Evolutionary conservation across 2,329 filamentous ascomycete species (phyloP).

Genomic region (Aspergillus caelatus): DNA sequence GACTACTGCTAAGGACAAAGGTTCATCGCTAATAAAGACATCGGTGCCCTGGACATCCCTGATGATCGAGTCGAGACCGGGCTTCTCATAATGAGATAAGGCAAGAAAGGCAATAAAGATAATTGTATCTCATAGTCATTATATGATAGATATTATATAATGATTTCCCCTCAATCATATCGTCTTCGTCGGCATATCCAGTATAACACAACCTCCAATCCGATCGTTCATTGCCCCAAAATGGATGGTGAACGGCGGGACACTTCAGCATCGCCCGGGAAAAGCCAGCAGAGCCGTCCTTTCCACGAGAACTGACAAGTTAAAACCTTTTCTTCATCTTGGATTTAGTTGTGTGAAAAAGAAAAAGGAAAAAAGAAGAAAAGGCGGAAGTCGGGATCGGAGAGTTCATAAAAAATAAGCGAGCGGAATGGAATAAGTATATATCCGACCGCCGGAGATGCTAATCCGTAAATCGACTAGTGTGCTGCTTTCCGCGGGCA

Average conservation of each 20-base stretch:
- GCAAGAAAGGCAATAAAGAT: background rate
- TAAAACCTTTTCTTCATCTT: slow-evolving; percentile 43
- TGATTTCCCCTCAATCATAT: background rate
- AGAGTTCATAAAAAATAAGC: slow-evolving; percentile 20
- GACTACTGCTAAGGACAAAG: background rate
- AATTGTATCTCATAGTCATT: background rate
- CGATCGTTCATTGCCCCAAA: slow-evolving; percentile 35
- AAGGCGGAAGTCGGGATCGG: background rate
- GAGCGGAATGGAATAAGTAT: slow-evolving; percentile 12
- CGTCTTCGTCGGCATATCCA: background rate
- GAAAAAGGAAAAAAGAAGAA: slow-evolving; percentile 30
- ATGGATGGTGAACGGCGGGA: slow-evolving; percentile 41
- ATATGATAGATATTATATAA: background rate
- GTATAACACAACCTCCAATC: slow-evolving; percentile 38
- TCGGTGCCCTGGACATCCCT: background rate
- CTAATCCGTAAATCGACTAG: slow-evolving; percentile 27
- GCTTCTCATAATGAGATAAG: background rate
- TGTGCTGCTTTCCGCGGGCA: slow-evolving; percentile 41
- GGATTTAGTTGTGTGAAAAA: slow-evolving; percentile 47
- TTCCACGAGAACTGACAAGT: slow-evolving; percentile 42
- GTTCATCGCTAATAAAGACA: background rate
- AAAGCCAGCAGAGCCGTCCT: slow-evolving; percentile 27
- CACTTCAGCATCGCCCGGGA: slow-evolving; percentile 44
- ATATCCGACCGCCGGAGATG: slow-evolving; percentile 17
- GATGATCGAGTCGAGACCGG: background rate